Percentiles rank a stretch among this genome's conserved stretches.
phyloP scores from a whole-genome alignment of 805 yeast species.

The Kazachstania psychrophila region DNA sequence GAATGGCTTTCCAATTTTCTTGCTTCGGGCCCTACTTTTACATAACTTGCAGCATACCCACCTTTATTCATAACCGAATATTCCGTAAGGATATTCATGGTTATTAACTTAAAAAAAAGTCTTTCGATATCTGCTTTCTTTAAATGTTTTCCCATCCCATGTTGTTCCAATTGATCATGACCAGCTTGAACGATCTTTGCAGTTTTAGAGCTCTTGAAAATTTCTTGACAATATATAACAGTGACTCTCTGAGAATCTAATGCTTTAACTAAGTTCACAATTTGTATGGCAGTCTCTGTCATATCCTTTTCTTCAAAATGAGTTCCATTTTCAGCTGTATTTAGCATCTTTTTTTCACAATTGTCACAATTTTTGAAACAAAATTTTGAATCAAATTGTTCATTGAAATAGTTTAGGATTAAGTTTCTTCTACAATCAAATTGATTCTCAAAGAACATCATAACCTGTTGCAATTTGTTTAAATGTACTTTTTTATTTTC shows the following conservation, averaged over 20 bases:
- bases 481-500: constrained; percentile 67
- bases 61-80: constrained; percentile 59
- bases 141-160: constrained; percentile 60
- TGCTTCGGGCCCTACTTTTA: constrained; percentile 54
- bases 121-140: constrained; percentile 71
- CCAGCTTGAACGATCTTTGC: constrained; percentile 55
- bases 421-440: constrained; percentile 87
- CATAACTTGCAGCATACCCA: constrained; percentile 77
- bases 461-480: constrained; percentile 68
- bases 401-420: constrained; percentile 86
- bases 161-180: constrained; percentile 48
- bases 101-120: constrained; percentile 66
- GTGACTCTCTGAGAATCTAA: constrained; percentile 60
- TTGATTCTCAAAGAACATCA: constrained; percentile 83
- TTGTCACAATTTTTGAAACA: constrained; percentile 81
- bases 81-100: constrained; percentile 58
- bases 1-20: constrained; percentile 36
- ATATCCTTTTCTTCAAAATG: constrained; percentile 53
- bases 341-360: constrained; percentile 42
- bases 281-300: constrained; percentile 50
- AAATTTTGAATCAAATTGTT: constrained; percentile 52
- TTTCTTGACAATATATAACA: constrained; percentile 69
- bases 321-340: constrained; percentile 13
- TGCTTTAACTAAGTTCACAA: constrained; percentile 48
- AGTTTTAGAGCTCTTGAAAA: constrained; percentile 62